A percentile compares a stretch with the other conserved stretches of the same genome.
These are phyloP conservation scores for Senna tora DNA, from an alignment of 306 rosid species.

Conservation along the genomic window DNA sequence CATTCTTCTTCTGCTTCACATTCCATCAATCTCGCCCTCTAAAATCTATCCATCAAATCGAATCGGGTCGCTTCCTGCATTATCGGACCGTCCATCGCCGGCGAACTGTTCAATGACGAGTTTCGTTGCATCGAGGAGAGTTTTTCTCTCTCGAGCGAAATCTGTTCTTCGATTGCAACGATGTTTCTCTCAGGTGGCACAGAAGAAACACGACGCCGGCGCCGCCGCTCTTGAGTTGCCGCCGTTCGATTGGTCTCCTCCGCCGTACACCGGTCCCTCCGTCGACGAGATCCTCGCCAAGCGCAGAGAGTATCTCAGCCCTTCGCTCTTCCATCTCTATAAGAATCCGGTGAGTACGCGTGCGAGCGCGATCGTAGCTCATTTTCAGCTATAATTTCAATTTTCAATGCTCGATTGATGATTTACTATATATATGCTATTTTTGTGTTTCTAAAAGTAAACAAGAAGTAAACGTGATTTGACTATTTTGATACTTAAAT, in stretches of 20 bases:
- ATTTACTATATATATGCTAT: neutral
- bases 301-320: constrained; percentile 75
- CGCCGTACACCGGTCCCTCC: constrained; percentile 72
- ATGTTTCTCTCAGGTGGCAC: constrained; percentile 45
- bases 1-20: neutral
- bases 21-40: neutral
- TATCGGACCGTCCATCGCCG: neutral
- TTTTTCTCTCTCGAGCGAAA: constrained; percentile 10
- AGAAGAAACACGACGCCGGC: constrained; percentile 29
- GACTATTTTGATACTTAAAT: too few relatives aligned
- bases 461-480: too few relatives aligned
- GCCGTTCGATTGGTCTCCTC: constrained; percentile 72
- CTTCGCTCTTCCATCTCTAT: constrained; percentile 61
- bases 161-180: constrained; percentile 34
- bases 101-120: constrained; percentile 48
- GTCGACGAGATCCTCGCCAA: constrained; percentile 69
- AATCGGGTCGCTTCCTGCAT: constrained; percentile 4
- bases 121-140: constrained; percentile 18
- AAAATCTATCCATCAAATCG: neutral
- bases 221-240: constrained; percentile 48
- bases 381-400: neutral
- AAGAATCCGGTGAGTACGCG: constrained; percentile 61
- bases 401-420: neutral
- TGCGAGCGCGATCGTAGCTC: constrained; percentile 9
- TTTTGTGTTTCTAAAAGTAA: too few relatives aligned